Conservation (phyloP, 768 basidiomycete species). For the Lyophyllum shimeji region DNA sequence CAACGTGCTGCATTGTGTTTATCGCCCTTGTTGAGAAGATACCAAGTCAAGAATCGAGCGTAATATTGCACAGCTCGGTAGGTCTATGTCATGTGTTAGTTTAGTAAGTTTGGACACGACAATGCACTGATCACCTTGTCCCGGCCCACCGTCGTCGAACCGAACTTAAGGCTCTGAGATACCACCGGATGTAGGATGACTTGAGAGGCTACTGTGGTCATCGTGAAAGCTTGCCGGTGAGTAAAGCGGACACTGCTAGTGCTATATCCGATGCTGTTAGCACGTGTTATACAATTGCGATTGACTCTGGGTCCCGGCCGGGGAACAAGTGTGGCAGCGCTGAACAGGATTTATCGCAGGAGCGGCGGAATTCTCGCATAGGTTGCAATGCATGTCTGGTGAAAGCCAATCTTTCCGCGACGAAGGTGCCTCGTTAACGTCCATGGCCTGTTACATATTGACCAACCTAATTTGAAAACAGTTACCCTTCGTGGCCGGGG, state of each 20-base stretch:
- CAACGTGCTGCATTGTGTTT: constrained; percentile 73
- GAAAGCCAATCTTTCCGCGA: too few species aligned
- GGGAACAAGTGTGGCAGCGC: neutral
- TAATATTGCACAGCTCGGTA: constrained; percentile 93
- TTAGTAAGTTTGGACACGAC: neutral
- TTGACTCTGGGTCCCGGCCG: constrained; percentile 5
- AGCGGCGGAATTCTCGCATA: neutral
- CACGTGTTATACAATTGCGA: constrained; percentile 14
- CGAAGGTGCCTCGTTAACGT: too few species aligned
- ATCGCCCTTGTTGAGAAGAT: constrained; percentile 65
- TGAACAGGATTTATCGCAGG: neutral
- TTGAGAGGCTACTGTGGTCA: constrained; percentile 64
- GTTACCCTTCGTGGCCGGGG: constrained; percentile 9
- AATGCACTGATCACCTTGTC: constrained; percentile 75
- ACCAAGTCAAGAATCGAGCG: constrained; percentile 87
- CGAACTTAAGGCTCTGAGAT: constrained; percentile 72
- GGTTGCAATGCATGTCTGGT: too few species aligned
- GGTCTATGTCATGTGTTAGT: constrained; percentile 43
- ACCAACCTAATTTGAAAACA: neutral
- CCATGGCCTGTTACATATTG: neutral
- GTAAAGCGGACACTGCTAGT: neutral
- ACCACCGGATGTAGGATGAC: constrained; percentile 84
- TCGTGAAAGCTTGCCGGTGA: constrained; percentile 20
- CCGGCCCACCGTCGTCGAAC: constrained; percentile 79
- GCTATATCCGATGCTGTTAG: constrained; percentile 1